Evolutionary conservation across 768 basidiomycete species (phyloP).

Genomic region (Hebeloma cylindrosporum): DNA sequence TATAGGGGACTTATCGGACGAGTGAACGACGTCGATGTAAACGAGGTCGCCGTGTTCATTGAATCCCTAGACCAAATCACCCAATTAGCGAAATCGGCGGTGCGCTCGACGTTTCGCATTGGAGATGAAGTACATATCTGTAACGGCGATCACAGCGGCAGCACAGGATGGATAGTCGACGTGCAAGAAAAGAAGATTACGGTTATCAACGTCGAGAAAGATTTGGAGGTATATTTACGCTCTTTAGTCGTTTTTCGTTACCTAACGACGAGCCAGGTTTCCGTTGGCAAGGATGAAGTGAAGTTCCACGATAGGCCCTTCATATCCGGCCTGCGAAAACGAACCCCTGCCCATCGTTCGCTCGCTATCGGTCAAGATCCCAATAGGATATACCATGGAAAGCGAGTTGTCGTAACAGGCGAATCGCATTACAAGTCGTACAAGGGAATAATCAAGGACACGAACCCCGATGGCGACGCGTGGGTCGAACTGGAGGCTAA

Average conservation of each 20-base stretch:
- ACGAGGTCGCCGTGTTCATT: too few species aligned
- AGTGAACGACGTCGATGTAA: too few species aligned
- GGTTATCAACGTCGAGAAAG: not conserved
- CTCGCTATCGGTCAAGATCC: not conserved
- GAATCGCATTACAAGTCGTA: not conserved
- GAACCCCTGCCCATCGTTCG: too few species aligned
- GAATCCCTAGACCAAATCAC: too few species aligned
- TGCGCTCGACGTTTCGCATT: not conserved
- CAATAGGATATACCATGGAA: not conserved
- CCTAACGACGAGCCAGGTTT: not conserved
- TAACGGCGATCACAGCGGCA: not conserved
- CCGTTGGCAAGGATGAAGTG: too few species aligned
- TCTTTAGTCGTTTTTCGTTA: too few species aligned
- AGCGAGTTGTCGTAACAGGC: not conserved
- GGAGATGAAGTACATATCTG: not conserved
- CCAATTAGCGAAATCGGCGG: not conserved
- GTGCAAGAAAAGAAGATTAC: not conserved
- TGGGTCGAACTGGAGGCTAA: not conserved
- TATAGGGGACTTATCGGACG: too few species aligned
- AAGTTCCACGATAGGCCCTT: too few species aligned
- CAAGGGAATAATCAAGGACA: not conserved
- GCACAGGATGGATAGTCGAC: not conserved
- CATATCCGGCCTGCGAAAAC: not conserved
- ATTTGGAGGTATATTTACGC: not conserved
- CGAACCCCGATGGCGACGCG: not conserved